Percentiles rank a stretch among this genome's conserved stretches.
phyloP scores from a whole-genome alignment of 2,329 filamentous ascomycete species.

The Teratosphaeria epicoccoides region DNA sequence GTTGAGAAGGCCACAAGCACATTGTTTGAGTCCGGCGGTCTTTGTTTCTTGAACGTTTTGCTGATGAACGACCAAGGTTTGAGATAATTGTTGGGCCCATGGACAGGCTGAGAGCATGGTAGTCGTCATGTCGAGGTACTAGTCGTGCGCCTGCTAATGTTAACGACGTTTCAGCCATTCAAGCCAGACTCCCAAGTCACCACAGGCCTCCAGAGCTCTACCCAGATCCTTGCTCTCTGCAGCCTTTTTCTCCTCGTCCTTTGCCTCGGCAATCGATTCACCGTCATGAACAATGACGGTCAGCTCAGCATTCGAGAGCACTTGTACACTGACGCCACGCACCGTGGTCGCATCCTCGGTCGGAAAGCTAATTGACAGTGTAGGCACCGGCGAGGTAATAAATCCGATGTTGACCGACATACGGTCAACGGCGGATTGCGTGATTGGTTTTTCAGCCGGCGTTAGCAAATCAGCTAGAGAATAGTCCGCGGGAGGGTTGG shows the following conservation, averaged over 20 bases:
- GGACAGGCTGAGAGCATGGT: neutral
- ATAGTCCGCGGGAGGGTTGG: neutral
- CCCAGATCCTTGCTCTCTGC: conserved; percentile 26
- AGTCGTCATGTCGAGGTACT: neutral
- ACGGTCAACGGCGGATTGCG: neutral
- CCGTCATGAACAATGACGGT: conserved; percentile 29
- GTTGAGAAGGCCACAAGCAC: neutral
- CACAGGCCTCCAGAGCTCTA: conserved; percentile 36
- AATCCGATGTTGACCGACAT: conserved; percentile 24
- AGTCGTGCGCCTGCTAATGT: neutral
- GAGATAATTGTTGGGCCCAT: neutral
- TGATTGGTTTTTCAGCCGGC: neutral
- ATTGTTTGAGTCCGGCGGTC: neutral
- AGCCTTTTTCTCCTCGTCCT: conserved; percentile 21
- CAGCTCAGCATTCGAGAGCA: conserved; percentile 50
- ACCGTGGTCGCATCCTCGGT: conserved; percentile 34
- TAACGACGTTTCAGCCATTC: conserved; percentile 30
- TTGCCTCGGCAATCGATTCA: conserved; percentile 6
- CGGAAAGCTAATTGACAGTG: conserved; percentile 20
- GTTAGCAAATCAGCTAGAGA: conserved; percentile 10
- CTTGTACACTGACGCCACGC: conserved; percentile 47
- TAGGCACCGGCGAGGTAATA: conserved; percentile 24
- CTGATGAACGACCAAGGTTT: neutral
- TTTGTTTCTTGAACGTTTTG: neutral
- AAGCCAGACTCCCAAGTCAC: conserved; percentile 42